These are phyloP conservation scores for Dionaea muscipula DNA, from an alignment of 179 eudicot genomes.

Conservation along the genomic window DNA sequence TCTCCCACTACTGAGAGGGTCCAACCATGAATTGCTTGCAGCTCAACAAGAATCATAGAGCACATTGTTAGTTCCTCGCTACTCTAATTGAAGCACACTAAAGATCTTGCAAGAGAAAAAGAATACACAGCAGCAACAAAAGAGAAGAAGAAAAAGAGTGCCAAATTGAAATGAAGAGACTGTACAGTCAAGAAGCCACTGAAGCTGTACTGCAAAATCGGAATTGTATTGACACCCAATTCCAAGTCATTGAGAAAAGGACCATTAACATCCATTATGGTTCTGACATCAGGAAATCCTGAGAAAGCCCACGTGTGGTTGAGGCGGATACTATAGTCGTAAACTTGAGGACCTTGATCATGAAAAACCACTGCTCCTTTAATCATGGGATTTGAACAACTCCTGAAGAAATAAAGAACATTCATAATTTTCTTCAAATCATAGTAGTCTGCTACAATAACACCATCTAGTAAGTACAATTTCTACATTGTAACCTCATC, in stretches of 20 bases:
- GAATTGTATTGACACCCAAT: slow-evolving; percentile 63
- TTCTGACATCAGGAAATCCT: slow-evolving; percentile 86
- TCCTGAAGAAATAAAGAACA: slow-evolving; percentile 33
- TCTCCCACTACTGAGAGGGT: background rate
- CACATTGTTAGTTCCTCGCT: background rate
- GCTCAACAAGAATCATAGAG: background rate
- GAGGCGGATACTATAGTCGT: slow-evolving; percentile 96
- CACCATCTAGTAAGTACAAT: background rate
- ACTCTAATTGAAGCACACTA: background rate
- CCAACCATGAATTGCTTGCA: background rate
- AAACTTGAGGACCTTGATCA: slow-evolving; percentile 79
- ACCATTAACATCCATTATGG: slow-evolving; percentile 90
- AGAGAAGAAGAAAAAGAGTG: slow-evolving; percentile 4
- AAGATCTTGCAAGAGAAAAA: background rate
- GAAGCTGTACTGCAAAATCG: slow-evolving; percentile 85
- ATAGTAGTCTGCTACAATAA: background rate
- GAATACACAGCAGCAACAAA: too few relatives aligned
- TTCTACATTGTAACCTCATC: too few relatives aligned
- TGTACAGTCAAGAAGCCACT: slow-evolving; percentile 98
- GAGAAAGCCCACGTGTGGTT: slow-evolving; percentile 98
- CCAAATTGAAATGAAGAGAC: slow-evolving; percentile 14
- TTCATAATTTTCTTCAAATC: slow-evolving; percentile 1
- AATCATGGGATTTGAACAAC: slow-evolving; percentile 65
- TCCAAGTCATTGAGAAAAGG: slow-evolving; percentile 91
- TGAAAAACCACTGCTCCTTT: slow-evolving; percentile 96